Base-by-base conservation (phyloP, 176 grass and related monocot genomes). In the Phoenix dactylifera region DNA sequence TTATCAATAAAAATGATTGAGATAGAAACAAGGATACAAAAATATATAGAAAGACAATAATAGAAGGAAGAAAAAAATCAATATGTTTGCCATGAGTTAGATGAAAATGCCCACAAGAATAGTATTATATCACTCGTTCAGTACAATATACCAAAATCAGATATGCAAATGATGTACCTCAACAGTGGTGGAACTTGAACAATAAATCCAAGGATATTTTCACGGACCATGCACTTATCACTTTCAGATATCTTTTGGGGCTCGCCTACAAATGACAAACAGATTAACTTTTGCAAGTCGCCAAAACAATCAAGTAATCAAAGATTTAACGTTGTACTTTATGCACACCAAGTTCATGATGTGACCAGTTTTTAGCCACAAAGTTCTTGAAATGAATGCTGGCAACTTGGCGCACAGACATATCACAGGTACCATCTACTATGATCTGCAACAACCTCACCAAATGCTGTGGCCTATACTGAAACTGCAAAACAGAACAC, bases 331-430 rank as follows among this genome's bases (percentile, higher is more conserved):
- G 9, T 29, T 7, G 15, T 68, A 74, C 28, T 52, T 51, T 68
- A 22, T 58, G 60, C 49, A 68, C 77, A 89, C 83, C 83, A 26
- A 74, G 74, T 60, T 90, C 83, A 59, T 64, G 75, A 49, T 86
- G 83, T 32, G 77, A 96, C 92, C 92, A 96, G 55, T 96, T 96
- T 68, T 90, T 96, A 12, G 92, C 86, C 58, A 96, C 74, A 68
- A 96, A 96, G 51, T 96, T 96, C 67, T 96, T 96, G 64, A 96
- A 96, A 79, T 96, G 87, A 54, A 96, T 90, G 66, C 92, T 96
- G 32, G 86, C 87, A 23, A 87, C 86, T 61, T 95, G 91, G 3
- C 90, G 80, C 60, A 95, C 91, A 70, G 83, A 76, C 71, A 95
- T 73, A 73, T 95, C 91, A 77, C 83, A 79, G 19, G 51, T 65